Base-by-base conservation (phyloP, 106 monocot genomes). In the Xerophyta viscosa region DNA sequence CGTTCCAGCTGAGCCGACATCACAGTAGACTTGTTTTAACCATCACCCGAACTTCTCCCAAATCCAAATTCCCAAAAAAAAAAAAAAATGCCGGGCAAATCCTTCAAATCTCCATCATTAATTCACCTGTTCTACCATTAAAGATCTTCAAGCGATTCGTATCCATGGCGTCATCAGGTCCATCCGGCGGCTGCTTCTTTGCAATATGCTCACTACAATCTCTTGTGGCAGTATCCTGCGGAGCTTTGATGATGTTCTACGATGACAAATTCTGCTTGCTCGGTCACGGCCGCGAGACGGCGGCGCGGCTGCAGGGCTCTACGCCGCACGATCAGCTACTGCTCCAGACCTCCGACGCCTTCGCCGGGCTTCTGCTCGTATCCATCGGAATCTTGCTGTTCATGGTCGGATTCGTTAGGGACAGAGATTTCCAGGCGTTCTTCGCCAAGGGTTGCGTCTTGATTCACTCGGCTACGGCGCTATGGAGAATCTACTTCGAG, bases 321-420 rank as follows among this genome's bases (percentile, higher is more conserved):
- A 86, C 91, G 21, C 86, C 91, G n/a, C 91, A 82, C 63, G 91
- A 91, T 53, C 85, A 82, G 64, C 51, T 91, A 13, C 75, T 86
- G 22, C 72, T 91, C 75, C 81, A 82, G 63, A 86, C 63, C 41
- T 86, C 86, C 36, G 86, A 91, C 29, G 86, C 91, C 46, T 91
- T 91, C 69, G 85, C 91, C 7, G 91, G 91, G n/a, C 66, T 91
- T 25, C 70, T 91, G 24, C 66, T 91, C 20, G 75, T 91, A 52
- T 71, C 60, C 22, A 67, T 91, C 36, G 91, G 91, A n/a, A 58
- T 73, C 53, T 66, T 91, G 21, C 78, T 91, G 61, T 91, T 91
- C 91, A 91, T 91, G 91, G 91, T 91, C 9, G 58, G 81, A 42
- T 91, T 91, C 61, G 91, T 91, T 42, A 61, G 44, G 39, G 91